Percentiles rank a stretch among this genome's conserved stretches.
Conservation (phyloP, 768 basidiomycete species). For the Boletus subparvulus region DNA sequence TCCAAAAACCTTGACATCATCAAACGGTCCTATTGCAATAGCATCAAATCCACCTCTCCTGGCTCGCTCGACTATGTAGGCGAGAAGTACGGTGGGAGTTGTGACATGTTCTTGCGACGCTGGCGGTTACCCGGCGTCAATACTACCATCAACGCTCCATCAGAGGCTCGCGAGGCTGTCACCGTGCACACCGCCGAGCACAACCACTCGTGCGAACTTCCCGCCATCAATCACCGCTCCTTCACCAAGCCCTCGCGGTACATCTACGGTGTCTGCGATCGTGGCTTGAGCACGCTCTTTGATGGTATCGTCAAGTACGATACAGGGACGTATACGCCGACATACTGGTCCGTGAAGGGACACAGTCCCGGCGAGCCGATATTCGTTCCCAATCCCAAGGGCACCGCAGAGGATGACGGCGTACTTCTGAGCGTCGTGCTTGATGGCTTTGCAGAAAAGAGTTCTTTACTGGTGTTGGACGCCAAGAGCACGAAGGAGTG, state of each 20-base stretch:
- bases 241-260: slow-evolving; percentile 34
- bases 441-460: slow-evolving; percentile 31
- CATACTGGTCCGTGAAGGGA: slow-evolving; percentile 29
- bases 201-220: slow-evolving; percentile 36
- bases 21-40: slow-evolving; percentile 33
- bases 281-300: slow-evolving; percentile 31
- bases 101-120: slow-evolving; percentile 29
- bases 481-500: slow-evolving; percentile 36
- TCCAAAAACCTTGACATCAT: slow-evolving; percentile 35
- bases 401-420: slow-evolving; percentile 35
- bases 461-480: slow-evolving; percentile 38
- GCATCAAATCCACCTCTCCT: slow-evolving; percentile 26
- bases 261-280: slow-evolving; percentile 32
- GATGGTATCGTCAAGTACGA: slow-evolving; percentile 40
- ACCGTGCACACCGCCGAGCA: slow-evolving; percentile 22
- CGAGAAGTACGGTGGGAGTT: slow-evolving; percentile 15
- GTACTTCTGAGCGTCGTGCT: slow-evolving; percentile 40
- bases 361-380: slow-evolving; percentile 39
- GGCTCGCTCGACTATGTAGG: slow-evolving; percentile 26
- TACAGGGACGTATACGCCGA: slow-evolving; percentile 20
- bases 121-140: slow-evolving; percentile 31
- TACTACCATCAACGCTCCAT: slow-evolving; percentile 13
- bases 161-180: slow-evolving; percentile 18
- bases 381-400: slow-evolving; percentile 33
- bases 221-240: slow-evolving; percentile 33